Evolutionary conservation across 805 yeast genomes (phyloP).

Genomic region (Suhomyces emberorum): DNA sequence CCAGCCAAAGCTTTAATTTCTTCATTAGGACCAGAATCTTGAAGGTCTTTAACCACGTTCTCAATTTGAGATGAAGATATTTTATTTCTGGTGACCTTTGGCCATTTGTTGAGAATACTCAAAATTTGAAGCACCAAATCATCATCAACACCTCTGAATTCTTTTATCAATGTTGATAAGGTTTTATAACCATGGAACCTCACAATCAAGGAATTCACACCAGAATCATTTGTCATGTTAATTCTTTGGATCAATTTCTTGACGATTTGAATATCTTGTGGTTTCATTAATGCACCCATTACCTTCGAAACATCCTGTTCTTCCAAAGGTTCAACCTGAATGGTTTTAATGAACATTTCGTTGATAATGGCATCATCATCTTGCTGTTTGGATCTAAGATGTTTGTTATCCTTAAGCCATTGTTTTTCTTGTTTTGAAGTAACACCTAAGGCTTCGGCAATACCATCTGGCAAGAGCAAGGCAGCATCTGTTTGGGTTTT

Average conservation of each 20-base stretch:
- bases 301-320: conserved; percentile 69
- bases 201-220: conserved; percentile 57
- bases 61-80: conserved; percentile 75
- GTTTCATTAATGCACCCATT: conserved; percentile 77
- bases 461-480: conserved; percentile 72
- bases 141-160: conserved; percentile 28
- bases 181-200: conserved; percentile 86
- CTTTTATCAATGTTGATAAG: conserved; percentile 56
- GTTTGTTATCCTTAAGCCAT: conserved; percentile 62
- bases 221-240: conserved; percentile 47
- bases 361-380: conserved; percentile 57
- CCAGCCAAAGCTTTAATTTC: conserved; percentile 36
- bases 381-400: conserved; percentile 46
- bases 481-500: conserved; percentile 95
- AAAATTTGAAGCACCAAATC: conserved; percentile 49
- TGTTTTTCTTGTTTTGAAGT: conserved; percentile 62
- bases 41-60: conserved; percentile 48
- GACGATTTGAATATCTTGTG: conserved; percentile 63
- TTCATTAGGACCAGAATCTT: conserved; percentile 17
- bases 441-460: conserved; percentile 85
- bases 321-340: conserved; percentile 49
- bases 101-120: conserved; percentile 52
- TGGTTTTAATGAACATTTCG: conserved; percentile 58
- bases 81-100: conserved; percentile 68
- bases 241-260: conserved; percentile 67